Percentiles rank a stretch among this genome's conserved stretches.
phyloP scores from a whole-genome alignment of 805 yeast species.

The Brettanomyces anomalus region DNA sequence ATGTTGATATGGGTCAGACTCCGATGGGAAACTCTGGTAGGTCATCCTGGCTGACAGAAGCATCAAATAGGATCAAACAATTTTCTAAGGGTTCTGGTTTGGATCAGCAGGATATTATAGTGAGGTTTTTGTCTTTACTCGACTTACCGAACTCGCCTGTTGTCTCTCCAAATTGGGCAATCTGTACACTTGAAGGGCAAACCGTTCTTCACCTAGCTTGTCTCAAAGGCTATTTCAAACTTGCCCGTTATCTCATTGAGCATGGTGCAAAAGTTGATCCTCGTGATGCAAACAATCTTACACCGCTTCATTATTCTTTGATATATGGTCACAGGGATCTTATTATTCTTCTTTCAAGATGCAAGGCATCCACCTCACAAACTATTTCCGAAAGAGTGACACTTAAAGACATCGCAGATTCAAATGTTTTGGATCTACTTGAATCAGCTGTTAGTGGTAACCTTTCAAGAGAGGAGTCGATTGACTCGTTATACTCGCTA shows the following conservation, averaged over 20 bases:
- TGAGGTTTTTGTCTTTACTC: conserved; percentile 47
- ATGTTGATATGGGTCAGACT: conserved; percentile 4
- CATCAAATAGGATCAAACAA: conserved; percentile 40
- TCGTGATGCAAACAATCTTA: conserved; percentile 70
- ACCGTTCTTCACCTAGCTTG: conserved; percentile 82
- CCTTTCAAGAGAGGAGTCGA: conserved; percentile 16
- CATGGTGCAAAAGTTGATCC: conserved; percentile 59
- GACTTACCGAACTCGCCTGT: conserved; percentile 58
- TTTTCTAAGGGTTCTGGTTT: conserved; percentile 32
- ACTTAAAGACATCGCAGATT: conserved; percentile 32
- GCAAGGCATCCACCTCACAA: conserved; percentile 38
- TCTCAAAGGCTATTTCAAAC: conserved; percentile 55
- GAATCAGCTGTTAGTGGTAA: conserved; percentile 3
- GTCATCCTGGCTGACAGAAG: conserved; percentile 42
- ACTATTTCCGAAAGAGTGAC: conserved; percentile 43
- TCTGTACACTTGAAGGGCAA: conserved; percentile 78
- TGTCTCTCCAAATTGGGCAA: conserved; percentile 62
- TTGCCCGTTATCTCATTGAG: conserved; percentile 55
- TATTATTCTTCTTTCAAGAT: conserved; percentile 50
- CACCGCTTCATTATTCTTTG: conserved; percentile 85
- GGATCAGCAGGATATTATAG: conserved; percentile 40
- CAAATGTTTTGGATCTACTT: conserved; percentile 28
- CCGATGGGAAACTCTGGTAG: conserved; percentile 11
- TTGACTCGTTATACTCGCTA: conserved; percentile 21
- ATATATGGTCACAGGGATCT: conserved; percentile 63